Evolutionary conservation across 2,329 filamentous ascomycete genomes (phyloP), one percentile per base, ranked within the genome.

Genomic region (Monosporascus sp.): DNA sequence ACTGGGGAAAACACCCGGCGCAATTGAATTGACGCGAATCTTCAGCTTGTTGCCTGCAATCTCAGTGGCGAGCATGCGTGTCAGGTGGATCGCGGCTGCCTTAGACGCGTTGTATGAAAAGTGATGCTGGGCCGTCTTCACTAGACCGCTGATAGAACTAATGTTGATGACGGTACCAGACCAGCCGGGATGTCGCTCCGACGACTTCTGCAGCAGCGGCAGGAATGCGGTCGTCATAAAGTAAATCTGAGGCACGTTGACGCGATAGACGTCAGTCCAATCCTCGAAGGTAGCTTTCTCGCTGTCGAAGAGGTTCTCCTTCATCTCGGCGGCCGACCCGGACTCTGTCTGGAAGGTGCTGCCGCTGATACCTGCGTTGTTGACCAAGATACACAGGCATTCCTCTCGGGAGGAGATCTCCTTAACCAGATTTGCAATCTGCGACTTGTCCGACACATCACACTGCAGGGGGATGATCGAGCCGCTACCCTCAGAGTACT

Each of bases 231-330:
- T 77, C 0, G 84, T 85, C 49, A 81, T 76, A 59, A 86, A 88
- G 73, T 83, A 88, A 52, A 84, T 76, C 55, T 80, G 81, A 35
- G 89, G 82, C 11, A 92, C 88, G 59, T 95, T 91, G 20, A 88
- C 89, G 54, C 82, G 81, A 74, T 88, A 92, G 0, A 83, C 82
- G 41, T 79, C 71, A n/a, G 78, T 78, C 90, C 89, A 94, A 61
- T 87, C 82, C 37, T 89, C 82, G 53, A 88, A 77, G 0, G 73
- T 81, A 3, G 71, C 66, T 1, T 68, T 63, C 52, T 86, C 77
- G 43, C 80, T 76, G 49, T 91, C 81, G 72, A 91, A 94, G 28
- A 89, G 74, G 67, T 85, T 83, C 52, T 80, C 64, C 56, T 78
- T 80, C 54, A 86, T 73, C 51, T 78, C 75, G 1, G 66, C 62